Conservation (phyloP, 169 alveolate genomes). For the Plasmodium sp. region DNA sequence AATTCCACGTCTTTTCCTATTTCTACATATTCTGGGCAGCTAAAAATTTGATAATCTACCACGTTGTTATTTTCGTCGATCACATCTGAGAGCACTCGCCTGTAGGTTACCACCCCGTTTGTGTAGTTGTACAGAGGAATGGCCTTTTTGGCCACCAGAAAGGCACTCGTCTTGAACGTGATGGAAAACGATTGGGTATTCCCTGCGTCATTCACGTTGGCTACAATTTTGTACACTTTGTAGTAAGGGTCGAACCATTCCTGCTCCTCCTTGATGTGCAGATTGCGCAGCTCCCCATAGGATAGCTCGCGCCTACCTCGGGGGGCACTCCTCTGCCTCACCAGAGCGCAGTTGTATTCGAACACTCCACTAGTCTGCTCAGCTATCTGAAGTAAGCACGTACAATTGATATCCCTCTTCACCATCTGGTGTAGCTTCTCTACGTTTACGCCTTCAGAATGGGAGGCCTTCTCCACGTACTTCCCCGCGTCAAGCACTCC, state of each 20-base stretch:
- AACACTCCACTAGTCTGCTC: slow-evolving; percentile 32
- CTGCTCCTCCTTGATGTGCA: neutral
- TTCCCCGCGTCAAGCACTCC: neutral
- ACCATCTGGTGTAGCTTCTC: slow-evolving; percentile 16
- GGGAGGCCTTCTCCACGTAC: neutral
- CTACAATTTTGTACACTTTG: slow-evolving; percentile 45
- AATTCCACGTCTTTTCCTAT: slow-evolving; percentile 42
- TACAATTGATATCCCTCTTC: slow-evolving; percentile 1
- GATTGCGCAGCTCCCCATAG: neutral
- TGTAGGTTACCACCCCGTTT: slow-evolving; percentile 7
- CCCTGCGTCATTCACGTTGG: slow-evolving; percentile 4
- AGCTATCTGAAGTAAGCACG: neutral
- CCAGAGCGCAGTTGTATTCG: slow-evolving; percentile 33
- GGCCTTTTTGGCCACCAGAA: neutral
- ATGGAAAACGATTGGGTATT: neutral
- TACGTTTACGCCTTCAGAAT: neutral
- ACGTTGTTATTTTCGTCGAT: slow-evolving; percentile 12
- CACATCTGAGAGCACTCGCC: slow-evolving; percentile 10
- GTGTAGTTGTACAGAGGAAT: slow-evolving; percentile 55
- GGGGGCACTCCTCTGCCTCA: neutral
- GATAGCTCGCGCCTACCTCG: neutral
- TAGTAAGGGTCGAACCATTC: neutral
- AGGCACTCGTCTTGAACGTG: slow-evolving; percentile 27
- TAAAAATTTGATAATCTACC: slow-evolving; percentile 30
- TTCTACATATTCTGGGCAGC: slow-evolving; percentile 15